Evolutionary conservation across 1,284 basidiomycete species (phyloP).

Genomic region (Leccinum proximum): DNA sequence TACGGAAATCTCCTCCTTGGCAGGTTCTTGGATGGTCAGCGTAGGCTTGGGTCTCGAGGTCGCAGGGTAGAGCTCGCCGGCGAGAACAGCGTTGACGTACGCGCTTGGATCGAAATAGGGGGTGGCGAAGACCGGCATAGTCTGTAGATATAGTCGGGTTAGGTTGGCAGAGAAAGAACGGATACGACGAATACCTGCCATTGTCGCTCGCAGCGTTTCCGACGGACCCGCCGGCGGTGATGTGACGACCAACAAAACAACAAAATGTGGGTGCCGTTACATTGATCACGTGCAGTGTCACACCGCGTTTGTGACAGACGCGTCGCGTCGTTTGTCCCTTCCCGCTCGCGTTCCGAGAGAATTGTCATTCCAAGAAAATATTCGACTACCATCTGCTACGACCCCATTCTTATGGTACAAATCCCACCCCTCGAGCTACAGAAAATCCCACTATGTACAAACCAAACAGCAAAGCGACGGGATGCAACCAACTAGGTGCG

Average conservation of each 20-base stretch:
- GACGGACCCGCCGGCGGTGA: neutral
- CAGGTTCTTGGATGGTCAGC: conserved; percentile 46
- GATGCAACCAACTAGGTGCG: conserved; percentile 10
- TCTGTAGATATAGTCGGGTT: conserved; percentile 34
- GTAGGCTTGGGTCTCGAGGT: conserved; percentile 31
- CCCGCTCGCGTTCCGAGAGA: conserved; percentile 1
- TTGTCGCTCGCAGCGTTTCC: conserved; percentile 4
- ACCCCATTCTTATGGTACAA: conserved; percentile 25
- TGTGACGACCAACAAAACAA: neutral
- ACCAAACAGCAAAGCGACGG: conserved; percentile 24
- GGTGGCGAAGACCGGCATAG: conserved; percentile 62
- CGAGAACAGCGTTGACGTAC: conserved; percentile 86
- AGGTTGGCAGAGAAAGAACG: neutral
- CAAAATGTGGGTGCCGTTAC: conserved; percentile 21
- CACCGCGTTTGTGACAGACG: conserved; percentile 30
- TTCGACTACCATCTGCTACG: conserved; percentile 7
- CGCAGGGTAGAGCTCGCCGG: conserved; percentile 68
- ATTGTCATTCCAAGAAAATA: conserved; percentile 22
- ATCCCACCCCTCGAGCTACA: neutral
- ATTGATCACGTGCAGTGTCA: conserved; percentile 29
- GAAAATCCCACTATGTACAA: conserved; percentile 15
- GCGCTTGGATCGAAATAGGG: conserved; percentile 81
- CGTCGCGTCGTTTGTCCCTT: conserved; percentile 21
- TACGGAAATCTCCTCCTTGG: conserved; percentile 83
- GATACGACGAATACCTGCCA: conserved; percentile 24